These are phyloP conservation scores for Neurospora sublineolata DNA, from an alignment of 495 filamentous ascomycete genomes.

Conservation along the genomic window DNA sequence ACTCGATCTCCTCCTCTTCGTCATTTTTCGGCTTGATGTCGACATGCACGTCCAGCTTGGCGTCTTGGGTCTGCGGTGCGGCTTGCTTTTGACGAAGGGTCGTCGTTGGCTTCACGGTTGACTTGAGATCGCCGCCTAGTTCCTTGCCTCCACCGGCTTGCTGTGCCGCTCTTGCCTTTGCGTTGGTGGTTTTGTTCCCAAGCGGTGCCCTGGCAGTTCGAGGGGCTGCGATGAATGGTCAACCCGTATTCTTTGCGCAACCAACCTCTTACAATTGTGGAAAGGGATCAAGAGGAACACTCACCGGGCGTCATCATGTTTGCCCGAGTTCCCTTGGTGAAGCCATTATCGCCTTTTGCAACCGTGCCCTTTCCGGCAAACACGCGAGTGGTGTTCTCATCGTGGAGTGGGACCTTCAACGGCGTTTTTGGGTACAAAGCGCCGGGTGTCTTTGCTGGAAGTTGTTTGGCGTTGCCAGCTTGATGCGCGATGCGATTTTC, in stretches of 20 bases:
- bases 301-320: conserved; percentile 59
- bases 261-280: conserved; percentile 41
- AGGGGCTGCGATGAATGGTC: conserved; percentile 37
- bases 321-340: conserved; percentile 29
- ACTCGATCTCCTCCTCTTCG: conserved; percentile 51
- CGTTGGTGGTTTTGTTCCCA: conserved; percentile 93
- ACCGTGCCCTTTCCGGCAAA: conserved; percentile 55
- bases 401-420: conserved; percentile 69
- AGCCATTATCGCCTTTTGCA: conserved; percentile 42
- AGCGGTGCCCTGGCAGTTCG: conserved; percentile 62
- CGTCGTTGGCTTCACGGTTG: conserved; percentile 26
- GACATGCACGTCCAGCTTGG: conserved; percentile 32
- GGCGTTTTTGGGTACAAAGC: conserved; percentile 71
- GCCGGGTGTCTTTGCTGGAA: conserved; percentile 68
- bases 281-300: neutral
- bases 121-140: conserved; percentile 29
- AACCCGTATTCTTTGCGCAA: conserved; percentile 9
- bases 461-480: conserved; percentile 65
- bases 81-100: conserved; percentile 25
- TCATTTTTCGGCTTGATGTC: conserved; percentile 20
- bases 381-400: conserved; percentile 63
- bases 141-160: conserved; percentile 36
- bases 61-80: conserved; percentile 32
- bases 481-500: conserved; percentile 77
- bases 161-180: conserved; percentile 62